These are phyloP conservation scores for Avena insularis DNA, from an alignment of 176 grass and related monocot species.

Conservation along the genomic window DNA sequence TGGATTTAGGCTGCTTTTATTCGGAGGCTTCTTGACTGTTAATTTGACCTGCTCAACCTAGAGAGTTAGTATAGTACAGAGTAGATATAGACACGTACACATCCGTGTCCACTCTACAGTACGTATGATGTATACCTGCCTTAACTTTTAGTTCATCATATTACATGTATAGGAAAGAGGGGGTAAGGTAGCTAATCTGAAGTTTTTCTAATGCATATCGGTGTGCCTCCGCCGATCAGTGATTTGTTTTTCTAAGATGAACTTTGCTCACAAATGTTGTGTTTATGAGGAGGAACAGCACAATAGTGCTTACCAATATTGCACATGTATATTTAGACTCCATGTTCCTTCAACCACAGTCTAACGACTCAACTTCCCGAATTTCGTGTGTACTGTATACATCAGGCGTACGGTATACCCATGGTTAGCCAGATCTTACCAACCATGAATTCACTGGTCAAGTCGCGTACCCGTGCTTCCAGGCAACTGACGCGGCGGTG, in stretches of 20 bases:
- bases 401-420: not conserved
- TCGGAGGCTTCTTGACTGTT: slow-evolving; percentile 21
- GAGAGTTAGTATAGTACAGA: not conserved
- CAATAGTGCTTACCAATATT: not conserved
- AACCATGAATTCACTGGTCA: not conserved
- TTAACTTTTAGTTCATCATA: not conserved
- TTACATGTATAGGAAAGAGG: not conserved
- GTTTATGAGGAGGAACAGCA: not conserved
- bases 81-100: not conserved
- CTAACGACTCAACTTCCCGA: too few relatives aligned
- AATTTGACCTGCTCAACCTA: not conserved
- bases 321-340: not conserved
- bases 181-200: not conserved
- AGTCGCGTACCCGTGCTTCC: slow-evolving; percentile 38
- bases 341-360: not conserved
- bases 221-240: not conserved
- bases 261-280: not conserved
- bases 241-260: not conserved
- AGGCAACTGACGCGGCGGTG: slow-evolving; percentile 35
- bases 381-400: not conserved
- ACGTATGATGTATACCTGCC: slow-evolving; percentile 22
- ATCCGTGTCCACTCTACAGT: not conserved
- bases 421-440: slow-evolving; percentile 11
- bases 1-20: not conserved
- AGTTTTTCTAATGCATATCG: not conserved